phyloP scores from a whole-genome alignment of 768 basidiomycete species.

The Tylopilus subfusipes region DNA sequence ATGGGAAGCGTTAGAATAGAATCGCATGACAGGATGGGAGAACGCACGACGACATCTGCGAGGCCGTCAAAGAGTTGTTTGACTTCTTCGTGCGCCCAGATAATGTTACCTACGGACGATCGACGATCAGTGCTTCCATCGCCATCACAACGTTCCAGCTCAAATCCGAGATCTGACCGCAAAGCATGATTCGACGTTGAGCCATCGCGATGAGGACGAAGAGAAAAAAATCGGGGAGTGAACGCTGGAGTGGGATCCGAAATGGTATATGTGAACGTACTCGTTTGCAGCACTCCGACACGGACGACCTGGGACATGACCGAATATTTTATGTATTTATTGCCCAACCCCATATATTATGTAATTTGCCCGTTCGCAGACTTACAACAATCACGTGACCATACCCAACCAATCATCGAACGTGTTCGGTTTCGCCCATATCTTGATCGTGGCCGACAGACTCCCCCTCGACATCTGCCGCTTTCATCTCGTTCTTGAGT shows the following conservation, averaged over 20 bases:
- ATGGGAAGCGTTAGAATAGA: neutral
- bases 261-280: neutral
- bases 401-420: neutral
- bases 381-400: conserved; percentile 9
- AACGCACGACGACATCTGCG: conserved; percentile 73
- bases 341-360: no score
- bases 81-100: conserved; percentile 80
- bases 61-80: conserved; percentile 59
- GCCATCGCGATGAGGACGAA: conserved; percentile 12
- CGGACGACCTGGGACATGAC: no score
- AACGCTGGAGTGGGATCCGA: neutral
- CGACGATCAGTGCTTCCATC: neutral
- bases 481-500: neutral
- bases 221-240: neutral
- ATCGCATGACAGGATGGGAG: neutral
- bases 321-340: no score
- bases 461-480: neutral
- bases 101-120: conserved; percentile 51
- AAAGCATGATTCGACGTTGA: conserved; percentile 32
- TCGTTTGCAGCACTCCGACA: neutral
- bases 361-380: no score
- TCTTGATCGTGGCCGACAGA: neutral
- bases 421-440: neutral
- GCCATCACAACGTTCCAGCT: neutral
- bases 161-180: conserved; percentile 25